These are phyloP conservation scores for Cryptosporidium parvum DNA, from an alignment of 169 alveolate species.

Conservation along the genomic window DNA sequence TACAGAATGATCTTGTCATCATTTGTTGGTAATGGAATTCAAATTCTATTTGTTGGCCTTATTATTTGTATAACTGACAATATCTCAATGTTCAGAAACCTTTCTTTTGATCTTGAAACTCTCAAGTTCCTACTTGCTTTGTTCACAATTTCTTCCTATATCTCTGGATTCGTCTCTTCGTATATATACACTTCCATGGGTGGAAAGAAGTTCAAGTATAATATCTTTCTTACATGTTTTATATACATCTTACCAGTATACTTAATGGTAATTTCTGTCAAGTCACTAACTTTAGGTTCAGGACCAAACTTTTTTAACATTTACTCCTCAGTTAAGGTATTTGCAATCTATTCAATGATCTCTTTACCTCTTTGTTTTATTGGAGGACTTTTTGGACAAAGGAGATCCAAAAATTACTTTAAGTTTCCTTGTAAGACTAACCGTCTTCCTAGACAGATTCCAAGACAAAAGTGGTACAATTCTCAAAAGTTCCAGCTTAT, in stretches of 20 bases:
- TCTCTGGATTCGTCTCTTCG: conserved; percentile 63
- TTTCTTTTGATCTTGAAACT: conserved; percentile 24
- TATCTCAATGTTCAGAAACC: conserved; percentile 55
- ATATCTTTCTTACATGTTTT: conserved; percentile 45
- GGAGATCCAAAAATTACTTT: conserved; percentile 25
- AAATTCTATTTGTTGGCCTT: conserved; percentile 48
- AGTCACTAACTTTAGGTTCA: conserved; percentile 38
- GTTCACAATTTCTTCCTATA: conserved; percentile 49
- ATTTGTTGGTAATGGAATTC: conserved; percentile 65
- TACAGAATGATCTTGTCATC: conserved; percentile 70
- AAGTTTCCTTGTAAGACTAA: conserved; percentile 72
- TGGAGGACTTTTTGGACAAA: conserved; percentile 66
- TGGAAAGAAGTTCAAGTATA: conserved; percentile 57
- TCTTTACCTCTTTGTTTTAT: conserved; percentile 63
- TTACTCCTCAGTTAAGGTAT: conserved; percentile 35
- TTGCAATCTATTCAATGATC: conserved; percentile 22
- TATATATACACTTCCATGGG: conserved; percentile 69
- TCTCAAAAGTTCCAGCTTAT: conserved; percentile 54
- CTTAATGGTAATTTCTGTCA: conserved; percentile 22
- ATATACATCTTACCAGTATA: conserved; percentile 59
- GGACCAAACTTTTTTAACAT: conserved; percentile 17
- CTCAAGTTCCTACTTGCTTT: conserved; percentile 31
- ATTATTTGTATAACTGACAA: conserved; percentile 55
- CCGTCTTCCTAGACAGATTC: conserved; percentile 71
- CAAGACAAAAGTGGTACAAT: conserved; percentile 73